These are phyloP conservation scores for Aureobasidium sp. DNA, from an alignment of 2,329 filamentous ascomycete genomes.

Conservation along the genomic window DNA sequence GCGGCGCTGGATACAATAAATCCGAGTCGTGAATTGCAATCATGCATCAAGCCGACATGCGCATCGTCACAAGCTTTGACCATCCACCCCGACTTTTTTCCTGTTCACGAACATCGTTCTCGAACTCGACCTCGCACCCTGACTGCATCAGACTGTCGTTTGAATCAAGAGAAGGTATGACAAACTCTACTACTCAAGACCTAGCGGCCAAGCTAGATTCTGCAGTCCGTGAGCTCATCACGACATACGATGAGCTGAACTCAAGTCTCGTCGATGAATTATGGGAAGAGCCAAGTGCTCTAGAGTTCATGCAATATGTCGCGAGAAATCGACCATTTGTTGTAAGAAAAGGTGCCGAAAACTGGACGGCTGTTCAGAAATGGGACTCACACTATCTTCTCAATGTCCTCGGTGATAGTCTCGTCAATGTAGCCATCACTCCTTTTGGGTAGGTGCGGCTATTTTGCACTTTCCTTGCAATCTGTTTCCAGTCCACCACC, in stretches of 20 bases:
- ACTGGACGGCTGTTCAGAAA: constrained; percentile 55
- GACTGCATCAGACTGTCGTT: neutral
- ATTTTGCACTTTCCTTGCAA: neutral
- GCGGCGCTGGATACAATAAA: neutral
- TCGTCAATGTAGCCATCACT: constrained; percentile 72
- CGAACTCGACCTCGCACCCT: neutral
- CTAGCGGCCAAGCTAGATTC: neutral
- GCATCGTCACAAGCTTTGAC: constrained; percentile 9
- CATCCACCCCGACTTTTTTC: neutral
- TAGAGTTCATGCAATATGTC: constrained; percentile 76
- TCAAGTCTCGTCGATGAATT: constrained; percentile 53
- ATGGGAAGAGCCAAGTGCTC: constrained; percentile 57
- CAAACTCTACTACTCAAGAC: neutral
- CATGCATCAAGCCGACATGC: constrained; percentile 4
- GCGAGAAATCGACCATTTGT: constrained; percentile 69
- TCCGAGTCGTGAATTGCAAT: neutral
- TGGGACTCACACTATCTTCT: constrained; percentile 60
- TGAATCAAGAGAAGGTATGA: neutral
- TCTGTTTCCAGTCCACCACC: neutral
- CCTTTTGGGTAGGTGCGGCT: constrained; percentile 52
- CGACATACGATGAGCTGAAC: constrained; percentile 69
- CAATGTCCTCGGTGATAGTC: constrained; percentile 46
- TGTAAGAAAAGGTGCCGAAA: constrained; percentile 53
- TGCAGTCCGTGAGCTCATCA: constrained; percentile 44
- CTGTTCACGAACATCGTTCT: neutral